Evolutionary conservation across 179 eudicot genomes (phyloP).

Genomic region (Amaranthus tricolor): DNA sequence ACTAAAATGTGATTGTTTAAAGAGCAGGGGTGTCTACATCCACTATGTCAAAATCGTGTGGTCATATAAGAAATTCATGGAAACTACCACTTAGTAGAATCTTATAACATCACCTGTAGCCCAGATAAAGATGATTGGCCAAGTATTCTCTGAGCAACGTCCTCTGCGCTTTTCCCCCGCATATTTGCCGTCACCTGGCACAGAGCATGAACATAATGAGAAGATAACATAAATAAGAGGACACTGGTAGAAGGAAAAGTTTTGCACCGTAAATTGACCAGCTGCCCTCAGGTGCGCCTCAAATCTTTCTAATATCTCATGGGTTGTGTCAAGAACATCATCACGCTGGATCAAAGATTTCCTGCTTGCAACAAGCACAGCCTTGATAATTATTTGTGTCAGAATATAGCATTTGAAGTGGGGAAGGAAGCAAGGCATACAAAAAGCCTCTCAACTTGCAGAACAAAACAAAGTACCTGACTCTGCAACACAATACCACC

Average conservation of each 20-base stretch:
- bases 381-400: conserved; percentile 43
- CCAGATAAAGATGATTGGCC: conserved; percentile 79
- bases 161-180: conserved; percentile 92
- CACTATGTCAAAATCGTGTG: background rate
- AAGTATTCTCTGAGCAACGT: conserved; percentile 79
- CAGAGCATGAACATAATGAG: background rate
- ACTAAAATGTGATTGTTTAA: background rate
- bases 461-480: conserved; percentile 49
- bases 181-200: conserved; percentile 89
- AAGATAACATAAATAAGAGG: conserved; percentile 1
- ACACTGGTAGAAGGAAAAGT: background rate
- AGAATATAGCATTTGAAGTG: background rate
- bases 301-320: conserved; percentile 88
- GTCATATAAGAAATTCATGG: background rate
- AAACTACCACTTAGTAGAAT: background rate
- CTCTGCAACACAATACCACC: conserved; percentile 85
- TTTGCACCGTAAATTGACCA: conserved; percentile 74
- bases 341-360: conserved; percentile 61
- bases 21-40: background rate
- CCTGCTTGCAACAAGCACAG: conserved; percentile 89
- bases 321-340: conserved; percentile 75
- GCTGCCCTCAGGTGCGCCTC: conserved; percentile 88
- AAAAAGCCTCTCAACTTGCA: too few species aligned
- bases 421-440: background rate
- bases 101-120: conserved; percentile 56